These are phyloP conservation scores for Microbotryomycetes sp. DNA, from an alignment of 1,284 basidiomycete species.

Conservation along the genomic window DNA sequence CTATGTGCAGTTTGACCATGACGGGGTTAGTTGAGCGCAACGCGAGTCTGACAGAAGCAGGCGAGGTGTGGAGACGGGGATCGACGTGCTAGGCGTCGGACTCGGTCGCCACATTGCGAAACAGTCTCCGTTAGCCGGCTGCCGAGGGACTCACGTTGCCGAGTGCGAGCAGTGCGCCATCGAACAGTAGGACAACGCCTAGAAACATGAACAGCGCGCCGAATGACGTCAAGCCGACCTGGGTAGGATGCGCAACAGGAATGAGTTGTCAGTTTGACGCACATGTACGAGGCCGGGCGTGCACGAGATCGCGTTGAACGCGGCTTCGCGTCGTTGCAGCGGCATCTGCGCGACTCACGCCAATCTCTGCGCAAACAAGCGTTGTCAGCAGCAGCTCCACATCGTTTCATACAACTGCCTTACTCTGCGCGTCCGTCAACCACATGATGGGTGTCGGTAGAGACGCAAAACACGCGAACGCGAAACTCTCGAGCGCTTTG, in stretches of 20 bases:
- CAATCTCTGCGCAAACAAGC: conserved; percentile 61
- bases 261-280: neutral
- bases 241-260: neutral
- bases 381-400: conserved; percentile 25
- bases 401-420: too few species aligned
- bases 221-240: conserved; percentile 91
- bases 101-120: neutral
- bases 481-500: too few species aligned
- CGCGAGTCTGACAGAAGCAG: neutral
- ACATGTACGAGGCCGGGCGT: neutral
- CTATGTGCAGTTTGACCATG: conserved; percentile 44
- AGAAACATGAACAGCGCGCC: conserved; percentile 93
- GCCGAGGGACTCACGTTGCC: conserved; percentile 68
- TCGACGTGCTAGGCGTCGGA: neutral
- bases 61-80: neutral
- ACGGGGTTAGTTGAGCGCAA: neutral
- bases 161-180: conserved; percentile 90
- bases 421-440: conserved; percentile 64
- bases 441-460: conserved; percentile 52
- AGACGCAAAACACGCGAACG: too few species aligned
- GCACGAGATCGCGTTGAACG: neutral
- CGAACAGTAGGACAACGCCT: conserved; percentile 93
- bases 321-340: neutral
- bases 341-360: conserved; percentile 37
- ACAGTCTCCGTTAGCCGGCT: too few species aligned